Evolutionary conservation across 257 asterid species (phyloP).

Genomic region (Nicotiana tomentosiformis): DNA sequence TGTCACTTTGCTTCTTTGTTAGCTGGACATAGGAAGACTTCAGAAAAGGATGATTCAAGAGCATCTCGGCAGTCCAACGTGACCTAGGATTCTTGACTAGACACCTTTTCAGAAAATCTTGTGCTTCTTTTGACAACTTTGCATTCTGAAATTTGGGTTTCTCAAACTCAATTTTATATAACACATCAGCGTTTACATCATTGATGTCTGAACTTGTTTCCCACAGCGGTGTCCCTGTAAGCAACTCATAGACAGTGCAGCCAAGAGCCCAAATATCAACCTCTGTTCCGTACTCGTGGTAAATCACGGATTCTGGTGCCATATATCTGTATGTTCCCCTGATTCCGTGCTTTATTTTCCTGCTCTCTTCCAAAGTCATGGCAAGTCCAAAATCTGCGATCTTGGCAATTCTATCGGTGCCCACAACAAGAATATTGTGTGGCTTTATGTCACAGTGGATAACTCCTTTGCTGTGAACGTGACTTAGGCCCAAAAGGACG

Average conservation of each 20-base stretch:
- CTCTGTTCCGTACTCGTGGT: neutral
- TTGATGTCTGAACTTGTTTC: neutral
- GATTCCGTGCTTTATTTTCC: neutral
- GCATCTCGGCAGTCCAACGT: conserved; percentile 3
- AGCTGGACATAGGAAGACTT: too few relatives aligned
- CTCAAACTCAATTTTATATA: neutral
- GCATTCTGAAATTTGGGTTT: neutral
- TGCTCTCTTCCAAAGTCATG: neutral
- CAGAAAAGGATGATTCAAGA: conserved; percentile 4
- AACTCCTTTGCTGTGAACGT: neutral
- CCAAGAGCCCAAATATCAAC: conserved; percentile 20
- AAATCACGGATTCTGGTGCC: conserved; percentile 11
- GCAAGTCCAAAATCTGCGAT: conserved; percentile 5
- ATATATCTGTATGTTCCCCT: neutral
- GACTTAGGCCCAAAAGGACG: neutral
- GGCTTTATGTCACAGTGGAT: conserved; percentile 17
- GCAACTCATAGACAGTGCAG: conserved; percentile 13
- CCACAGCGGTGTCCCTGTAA: neutral
- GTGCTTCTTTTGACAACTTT: neutral
- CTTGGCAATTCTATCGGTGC: neutral
- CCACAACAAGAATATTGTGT: conserved; percentile 3
- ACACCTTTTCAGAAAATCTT: conserved; percentile 11
- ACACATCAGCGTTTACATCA: neutral
- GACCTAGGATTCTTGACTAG: neutral
- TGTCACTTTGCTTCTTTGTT: too few relatives aligned